phyloP scores from a whole-genome alignment of 305 asterid genomes.

The Solanum hybrid region DNA sequence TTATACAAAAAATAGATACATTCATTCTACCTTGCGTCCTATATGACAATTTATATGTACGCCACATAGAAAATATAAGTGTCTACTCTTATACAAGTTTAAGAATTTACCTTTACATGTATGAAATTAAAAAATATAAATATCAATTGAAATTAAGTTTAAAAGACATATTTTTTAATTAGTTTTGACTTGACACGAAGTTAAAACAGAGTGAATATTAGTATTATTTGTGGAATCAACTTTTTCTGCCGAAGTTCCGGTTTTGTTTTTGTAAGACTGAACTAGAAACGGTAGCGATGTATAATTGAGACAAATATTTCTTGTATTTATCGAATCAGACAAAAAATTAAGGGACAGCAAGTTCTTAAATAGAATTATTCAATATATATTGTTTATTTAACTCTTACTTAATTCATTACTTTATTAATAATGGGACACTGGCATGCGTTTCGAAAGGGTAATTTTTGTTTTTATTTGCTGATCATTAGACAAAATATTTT shows the following conservation, averaged over 20 bases:
- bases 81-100: too few species aligned
- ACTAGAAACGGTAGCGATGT: neutral
- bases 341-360: slow-evolving; percentile 3
- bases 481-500: slow-evolving; percentile 7
- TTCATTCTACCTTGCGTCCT: neutral
- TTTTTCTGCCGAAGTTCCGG: neutral
- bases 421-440: too few species aligned
- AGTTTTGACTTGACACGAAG: fast-evolving
- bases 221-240: neutral
- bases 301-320: neutral
- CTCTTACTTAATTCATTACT: neutral
- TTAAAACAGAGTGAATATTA: neutral
- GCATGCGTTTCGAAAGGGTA: slow-evolving; percentile 6
- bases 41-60: neutral
- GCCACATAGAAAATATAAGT: fast-evolving
- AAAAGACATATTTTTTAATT: too few species aligned
- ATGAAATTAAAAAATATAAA: too few species aligned
- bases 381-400: neutral
- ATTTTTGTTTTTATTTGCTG: slow-evolving; percentile 16
- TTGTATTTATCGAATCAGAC: slow-evolving; percentile 26
- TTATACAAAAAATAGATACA: too few species aligned
- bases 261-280: neutral
- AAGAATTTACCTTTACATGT: too few species aligned
- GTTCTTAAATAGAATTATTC: neutral
- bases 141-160: fast-evolving